These are phyloP conservation scores for Incumbomyces delicatus DNA, from an alignment of 2,329 filamentous ascomycete species.

Conservation along the genomic window DNA sequence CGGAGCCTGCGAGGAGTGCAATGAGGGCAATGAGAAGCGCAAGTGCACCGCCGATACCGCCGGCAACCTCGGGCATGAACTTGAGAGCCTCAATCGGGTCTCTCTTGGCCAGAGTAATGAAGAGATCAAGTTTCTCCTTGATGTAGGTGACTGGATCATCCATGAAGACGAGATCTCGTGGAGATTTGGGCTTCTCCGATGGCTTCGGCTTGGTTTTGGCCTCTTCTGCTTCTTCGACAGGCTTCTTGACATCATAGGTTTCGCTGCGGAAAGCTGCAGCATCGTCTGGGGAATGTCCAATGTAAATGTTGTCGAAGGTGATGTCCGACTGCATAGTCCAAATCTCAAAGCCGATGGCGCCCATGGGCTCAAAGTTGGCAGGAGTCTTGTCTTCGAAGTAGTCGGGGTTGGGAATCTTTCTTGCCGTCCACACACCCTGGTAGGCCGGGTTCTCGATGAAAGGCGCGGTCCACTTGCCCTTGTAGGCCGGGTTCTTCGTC, in stretches of 20 bases:
- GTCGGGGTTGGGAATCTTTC: constrained; percentile 93
- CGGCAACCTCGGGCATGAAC: constrained; percentile 85
- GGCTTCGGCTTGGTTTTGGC: constrained; percentile 69
- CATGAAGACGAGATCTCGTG: constrained; percentile 69
- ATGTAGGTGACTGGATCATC: constrained; percentile 83
- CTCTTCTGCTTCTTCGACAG: constrained; percentile 70
- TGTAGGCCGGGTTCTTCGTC: constrained; percentile 93
- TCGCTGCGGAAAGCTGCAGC: constrained; percentile 80
- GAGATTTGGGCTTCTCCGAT: constrained; percentile 55
- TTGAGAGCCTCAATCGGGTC: constrained; percentile 77
- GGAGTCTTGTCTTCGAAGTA: constrained; percentile 97
- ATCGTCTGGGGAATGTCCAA: constrained; percentile 91
- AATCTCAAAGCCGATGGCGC: constrained; percentile 96
- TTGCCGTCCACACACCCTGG: constrained; percentile 90
- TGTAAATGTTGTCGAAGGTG: constrained; percentile 99
- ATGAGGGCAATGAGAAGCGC: constrained; percentile 63
- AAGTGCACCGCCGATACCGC: constrained; percentile 61
- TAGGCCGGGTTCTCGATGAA: constrained; percentile 95
- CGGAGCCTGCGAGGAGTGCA: constrained; percentile 54
- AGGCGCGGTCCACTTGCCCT: constrained; percentile 95
- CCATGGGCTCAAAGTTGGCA: constrained; percentile 94
- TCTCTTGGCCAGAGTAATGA: constrained; percentile 71
- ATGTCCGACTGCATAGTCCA: constrained; percentile 99
- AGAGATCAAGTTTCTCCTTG: constrained; percentile 87
- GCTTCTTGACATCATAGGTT: constrained; percentile 82